A percentile compares a stretch with the other conserved stretches of the same genome.
Evolutionary conservation across 176 grass and related monocot genomes (phyloP).

Genomic region (Poa annua): DNA sequence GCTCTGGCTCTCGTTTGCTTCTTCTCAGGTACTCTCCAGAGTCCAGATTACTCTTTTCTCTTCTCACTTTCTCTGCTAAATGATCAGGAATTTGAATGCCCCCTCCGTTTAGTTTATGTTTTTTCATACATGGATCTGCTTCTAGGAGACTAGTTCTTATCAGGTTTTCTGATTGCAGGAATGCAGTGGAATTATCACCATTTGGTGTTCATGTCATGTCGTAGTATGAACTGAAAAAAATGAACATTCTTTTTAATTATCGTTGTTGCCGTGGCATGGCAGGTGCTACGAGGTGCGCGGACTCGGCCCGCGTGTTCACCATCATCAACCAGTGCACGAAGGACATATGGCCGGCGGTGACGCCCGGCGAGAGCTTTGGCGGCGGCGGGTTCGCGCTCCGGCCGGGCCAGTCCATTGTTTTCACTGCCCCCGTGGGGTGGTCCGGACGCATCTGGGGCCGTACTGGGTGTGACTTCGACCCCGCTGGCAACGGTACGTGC

Average conservation of each 20-base stretch:
- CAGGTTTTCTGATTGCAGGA: too few relatives aligned
- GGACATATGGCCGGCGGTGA: conserved; percentile 71
- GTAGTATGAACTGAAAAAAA: neutral
- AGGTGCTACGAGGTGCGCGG: neutral
- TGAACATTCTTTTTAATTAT: neutral
- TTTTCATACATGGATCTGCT: neutral
- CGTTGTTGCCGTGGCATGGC: neutral
- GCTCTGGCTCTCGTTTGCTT: conserved; percentile 37
- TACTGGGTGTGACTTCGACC: conserved; percentile 73
- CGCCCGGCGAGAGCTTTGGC: conserved; percentile 64
- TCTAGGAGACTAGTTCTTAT: too few relatives aligned
- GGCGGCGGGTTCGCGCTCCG: conserved; percentile 74
- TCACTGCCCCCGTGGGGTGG: conserved; percentile 73
- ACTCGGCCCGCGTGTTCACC: conserved; percentile 67
- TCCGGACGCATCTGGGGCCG: conserved; percentile 76
- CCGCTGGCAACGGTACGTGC: conserved; percentile 67
- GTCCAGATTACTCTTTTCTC: neutral
- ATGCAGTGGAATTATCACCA: too few relatives aligned
- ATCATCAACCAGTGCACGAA: conserved; percentile 84
- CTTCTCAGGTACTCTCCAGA: conserved; percentile 47
- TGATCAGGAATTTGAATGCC: neutral
- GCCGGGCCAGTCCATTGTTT: conserved; percentile 62
- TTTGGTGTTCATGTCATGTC: too few relatives aligned
- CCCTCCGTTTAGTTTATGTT: neutral
- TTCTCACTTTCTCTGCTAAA: neutral